Evolutionary conservation across 225 moss, liverwort and hornwort species (phyloP).

Genomic region (Physcomitrellopsis africana): DNA sequence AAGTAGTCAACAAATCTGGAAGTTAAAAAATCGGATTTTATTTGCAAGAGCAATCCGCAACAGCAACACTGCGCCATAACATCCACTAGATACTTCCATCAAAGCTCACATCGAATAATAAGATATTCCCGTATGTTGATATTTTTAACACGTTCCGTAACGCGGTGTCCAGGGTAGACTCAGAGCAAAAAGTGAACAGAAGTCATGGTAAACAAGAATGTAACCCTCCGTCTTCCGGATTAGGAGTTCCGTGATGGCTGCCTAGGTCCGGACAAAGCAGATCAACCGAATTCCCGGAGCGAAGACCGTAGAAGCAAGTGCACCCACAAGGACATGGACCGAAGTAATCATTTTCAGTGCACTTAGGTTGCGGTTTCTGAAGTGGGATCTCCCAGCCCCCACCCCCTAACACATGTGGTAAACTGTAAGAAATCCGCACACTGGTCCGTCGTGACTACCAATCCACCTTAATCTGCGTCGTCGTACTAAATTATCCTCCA

Average conservation of each 20-base stretch:
- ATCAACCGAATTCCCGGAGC: too few relatives aligned
- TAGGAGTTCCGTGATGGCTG: too few relatives aligned
- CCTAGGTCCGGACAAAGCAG: too few relatives aligned
- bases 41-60: too few relatives aligned
- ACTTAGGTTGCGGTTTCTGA: constrained; percentile 21
- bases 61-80: background rate
- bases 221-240: background rate
- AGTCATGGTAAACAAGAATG: background rate
- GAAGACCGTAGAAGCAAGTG: background rate
- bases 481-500: background rate
- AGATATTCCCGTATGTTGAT: too few relatives aligned
- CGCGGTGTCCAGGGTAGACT: too few relatives aligned
- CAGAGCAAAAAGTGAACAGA: background rate
- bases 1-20: background rate
- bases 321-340: background rate
- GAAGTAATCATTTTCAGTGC: background rate
- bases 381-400: background rate
- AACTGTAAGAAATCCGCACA: constrained; percentile 25
- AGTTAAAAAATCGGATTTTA: background rate
- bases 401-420: constrained; percentile 36
- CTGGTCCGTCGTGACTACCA: background rate
- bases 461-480: background rate
- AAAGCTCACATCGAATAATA: background rate
- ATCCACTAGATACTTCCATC: constrained; percentile 23
- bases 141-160: too few relatives aligned